phyloP scores from a whole-genome alignment of 1,284 basidiomycete genomes.

The Trichosporon coremiiforme region DNA sequence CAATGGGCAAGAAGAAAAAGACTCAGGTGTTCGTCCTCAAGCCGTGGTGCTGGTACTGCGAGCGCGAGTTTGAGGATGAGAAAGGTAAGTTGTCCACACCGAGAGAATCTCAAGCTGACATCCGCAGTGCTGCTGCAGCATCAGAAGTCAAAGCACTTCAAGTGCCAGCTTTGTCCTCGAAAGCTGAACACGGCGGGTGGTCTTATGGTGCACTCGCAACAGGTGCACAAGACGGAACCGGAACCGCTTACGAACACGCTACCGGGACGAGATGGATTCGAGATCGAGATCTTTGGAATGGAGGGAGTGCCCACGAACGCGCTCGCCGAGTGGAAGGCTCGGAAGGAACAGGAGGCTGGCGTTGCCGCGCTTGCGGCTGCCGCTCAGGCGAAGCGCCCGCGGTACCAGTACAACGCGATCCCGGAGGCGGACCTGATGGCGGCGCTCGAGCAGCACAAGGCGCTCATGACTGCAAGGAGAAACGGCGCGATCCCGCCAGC shows the following conservation, averaged over 20 bases:
- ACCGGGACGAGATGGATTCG: slow-evolving; percentile 94
- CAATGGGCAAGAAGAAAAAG: slow-evolving; percentile 57
- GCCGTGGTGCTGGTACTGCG: slow-evolving; percentile 99
- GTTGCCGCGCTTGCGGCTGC: slow-evolving; percentile 73
- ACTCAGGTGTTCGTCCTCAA: slow-evolving; percentile 64
- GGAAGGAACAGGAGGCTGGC: slow-evolving; percentile 88
- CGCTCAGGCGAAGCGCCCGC: slow-evolving; percentile 71
- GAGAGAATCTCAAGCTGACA: slow-evolving; percentile 10
- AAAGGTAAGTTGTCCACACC: slow-evolving; percentile 64
- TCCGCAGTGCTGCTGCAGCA: slow-evolving; percentile 89
- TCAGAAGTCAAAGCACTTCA: slow-evolving; percentile 99
- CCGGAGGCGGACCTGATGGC: slow-evolving; percentile 80
- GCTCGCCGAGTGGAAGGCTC: slow-evolving; percentile 89
- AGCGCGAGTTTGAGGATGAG: slow-evolving; percentile 97
- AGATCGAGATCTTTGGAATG: slow-evolving; percentile 99
- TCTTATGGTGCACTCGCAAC: slow-evolving; percentile 96
- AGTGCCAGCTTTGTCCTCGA: slow-evolving; percentile 92
- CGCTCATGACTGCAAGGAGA: slow-evolving; percentile 76
- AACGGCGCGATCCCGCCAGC: slow-evolving; percentile 53
- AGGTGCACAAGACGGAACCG: slow-evolving; percentile 96
- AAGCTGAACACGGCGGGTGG: slow-evolving; percentile 93
- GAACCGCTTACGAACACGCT: slow-evolving; percentile 98
- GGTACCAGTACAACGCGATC: slow-evolving; percentile 77
- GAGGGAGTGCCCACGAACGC: slow-evolving; percentile 94
- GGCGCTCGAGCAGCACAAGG: slow-evolving; percentile 86